Conservation (phyloP, 345 rosid genomes). For the Kernera saxatilis region DNA sequence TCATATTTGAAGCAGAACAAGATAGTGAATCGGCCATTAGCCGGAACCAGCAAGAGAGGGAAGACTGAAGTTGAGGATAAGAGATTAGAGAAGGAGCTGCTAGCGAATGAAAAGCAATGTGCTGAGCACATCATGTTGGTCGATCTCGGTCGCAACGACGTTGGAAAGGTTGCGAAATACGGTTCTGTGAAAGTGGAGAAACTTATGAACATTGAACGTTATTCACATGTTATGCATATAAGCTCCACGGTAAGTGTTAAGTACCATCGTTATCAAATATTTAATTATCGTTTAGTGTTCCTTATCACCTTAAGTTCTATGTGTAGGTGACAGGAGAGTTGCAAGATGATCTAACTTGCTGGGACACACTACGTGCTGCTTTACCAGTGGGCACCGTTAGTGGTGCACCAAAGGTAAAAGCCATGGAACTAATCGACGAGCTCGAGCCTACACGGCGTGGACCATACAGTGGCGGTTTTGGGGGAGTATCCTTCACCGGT, state of each 20-base stretch:
- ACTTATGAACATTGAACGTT: constrained; percentile 84
- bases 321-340: constrained; percentile 81
- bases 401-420: constrained; percentile 94
- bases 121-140: constrained; percentile 93
- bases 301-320: not conserved
- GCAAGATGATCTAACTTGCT: constrained; percentile 56
- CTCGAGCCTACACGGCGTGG: constrained; percentile 76
- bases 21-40: constrained; percentile 80
- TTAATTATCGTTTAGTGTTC: not conserved
- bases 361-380: constrained; percentile 81
- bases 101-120: constrained; percentile 68
- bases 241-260: constrained; percentile 71
- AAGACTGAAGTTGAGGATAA: constrained; percentile 60
- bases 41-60: constrained; percentile 81
- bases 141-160: constrained; percentile 84
- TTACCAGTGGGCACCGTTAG: constrained; percentile 91
- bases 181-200: constrained; percentile 88
- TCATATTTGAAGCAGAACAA: constrained; percentile 47
- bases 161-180: constrained; percentile 78
- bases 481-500: constrained; percentile 68
- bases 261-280: not conserved
- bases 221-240: constrained; percentile 95
- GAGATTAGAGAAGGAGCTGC: constrained; percentile 42
- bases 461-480: constrained; percentile 91
- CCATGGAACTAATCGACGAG: constrained; percentile 81